Base-by-base conservation (phyloP, 768 basidiomycete species). In the Trametes coccinea region DNA sequence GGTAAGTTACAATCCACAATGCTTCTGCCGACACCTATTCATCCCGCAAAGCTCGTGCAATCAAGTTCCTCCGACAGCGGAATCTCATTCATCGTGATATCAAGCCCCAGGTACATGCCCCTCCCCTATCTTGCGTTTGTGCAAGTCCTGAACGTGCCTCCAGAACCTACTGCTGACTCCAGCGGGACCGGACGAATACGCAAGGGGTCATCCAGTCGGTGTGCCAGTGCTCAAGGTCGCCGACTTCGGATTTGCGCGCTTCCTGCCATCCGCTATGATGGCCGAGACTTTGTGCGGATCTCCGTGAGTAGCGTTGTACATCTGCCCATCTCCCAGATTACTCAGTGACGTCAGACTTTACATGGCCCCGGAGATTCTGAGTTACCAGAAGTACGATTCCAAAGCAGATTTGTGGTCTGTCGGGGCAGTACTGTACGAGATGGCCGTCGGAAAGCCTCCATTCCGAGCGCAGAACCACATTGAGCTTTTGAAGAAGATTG, bases 331-430 rank as follows among this genome's bases (percentile, higher is more conserved):
- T 5, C 16, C 6, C 34, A 37, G 34, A 2, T 37, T 0, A 37
- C 56, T 49, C 13, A 49, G 37, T 3, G 13, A 17, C 14, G 33
- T 5, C 58, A 95, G 93, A 50, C 76, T 99, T 33, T 99, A 99
- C 77, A 99, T 98, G 97, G 97, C 97, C 0, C 97, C 97, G 0
- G 97, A 99, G 75, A 98, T 99, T 68, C 78, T 99, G 10, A 86
- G 92, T 14, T 97, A 97, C 73, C 90, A 98, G 76, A 95, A 95
- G 72, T 98, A 99, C 74, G 95, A 97, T 72, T 95, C 95, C 17
- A 96, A 94, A 72, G 97, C 93, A 10, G 97, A 99, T 72, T 81
- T 99, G 1, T 99, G 97, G 97, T 95, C 93, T 33, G 95, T 98
- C 49, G 97, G 97, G 5, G 93, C 97, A 0, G 95, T 99, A 27